Evolutionary conservation across 305 asterid genomes (phyloP).

Genomic region (Coffea humblotiana): DNA sequence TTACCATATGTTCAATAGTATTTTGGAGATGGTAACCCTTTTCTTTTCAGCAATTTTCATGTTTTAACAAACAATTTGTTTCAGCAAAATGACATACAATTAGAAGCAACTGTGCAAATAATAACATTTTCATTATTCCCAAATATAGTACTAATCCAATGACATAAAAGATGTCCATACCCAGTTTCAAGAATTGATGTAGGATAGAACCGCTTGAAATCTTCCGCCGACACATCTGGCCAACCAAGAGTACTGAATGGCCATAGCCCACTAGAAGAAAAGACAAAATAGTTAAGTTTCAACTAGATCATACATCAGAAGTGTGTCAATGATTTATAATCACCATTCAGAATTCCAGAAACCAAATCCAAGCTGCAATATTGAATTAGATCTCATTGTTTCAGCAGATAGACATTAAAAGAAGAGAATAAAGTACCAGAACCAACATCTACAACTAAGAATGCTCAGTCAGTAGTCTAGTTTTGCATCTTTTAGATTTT

Average conservation of each 20-base stretch:
- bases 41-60: not conserved
- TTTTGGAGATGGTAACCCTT: not conserved
- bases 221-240: conserved; percentile 88
- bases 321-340: not conserved
- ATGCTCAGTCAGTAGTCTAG: not conserved
- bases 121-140: not conserved
- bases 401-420: not conserved
- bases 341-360: conserved; percentile 11
- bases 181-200: conserved; percentile 97
- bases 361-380: not conserved
- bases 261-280: conserved; percentile 73
- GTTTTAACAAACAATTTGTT: not conserved
- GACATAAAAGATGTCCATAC: conserved; percentile 36
- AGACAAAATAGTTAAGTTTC: conserved; percentile 28
- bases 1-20: not conserved
- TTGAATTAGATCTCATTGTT: not conserved
- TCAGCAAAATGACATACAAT: not conserved
- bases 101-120: not conserved
- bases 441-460: not conserved
- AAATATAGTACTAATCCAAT: not conserved
- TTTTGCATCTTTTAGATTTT: not conserved
- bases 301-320: conserved; percentile 20
- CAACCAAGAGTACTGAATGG: conserved; percentile 99
- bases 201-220: conserved; percentile 80
- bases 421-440: not conserved